Evolutionary conservation across 1,284 basidiomycete genomes (phyloP).

Genomic region (Clitocybe nebularis): DNA sequence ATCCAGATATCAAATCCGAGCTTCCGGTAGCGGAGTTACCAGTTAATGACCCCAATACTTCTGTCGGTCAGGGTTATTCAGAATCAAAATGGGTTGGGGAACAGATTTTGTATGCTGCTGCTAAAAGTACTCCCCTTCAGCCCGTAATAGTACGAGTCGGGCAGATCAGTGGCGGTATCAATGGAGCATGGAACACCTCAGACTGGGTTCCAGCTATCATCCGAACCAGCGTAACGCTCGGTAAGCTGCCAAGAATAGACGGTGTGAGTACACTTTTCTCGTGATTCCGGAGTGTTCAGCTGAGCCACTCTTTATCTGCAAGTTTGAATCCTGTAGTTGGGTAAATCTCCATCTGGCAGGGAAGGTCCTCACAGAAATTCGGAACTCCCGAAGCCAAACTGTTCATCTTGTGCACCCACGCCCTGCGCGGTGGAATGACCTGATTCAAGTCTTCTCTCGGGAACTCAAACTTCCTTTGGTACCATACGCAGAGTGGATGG

Average conservation of each 20-base stretch:
- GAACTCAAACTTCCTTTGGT: slow-evolving; percentile 3
- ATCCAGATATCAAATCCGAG: not conserved
- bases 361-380: slow-evolving; percentile 2
- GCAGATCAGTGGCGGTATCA: slow-evolving; percentile 28
- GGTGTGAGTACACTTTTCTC: slow-evolving; percentile 1
- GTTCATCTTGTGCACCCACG: slow-evolving; percentile 5
- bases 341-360: slow-evolving; percentile 2
- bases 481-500: slow-evolving; percentile 5
- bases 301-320: too few relatives aligned
- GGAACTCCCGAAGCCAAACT: not conserved
- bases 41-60: slow-evolving; percentile 6
- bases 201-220: slow-evolving; percentile 30
- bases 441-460: not conserved
- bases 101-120: slow-evolving; percentile 25
- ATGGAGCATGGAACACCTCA: slow-evolving; percentile 25
- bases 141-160: slow-evolving; percentile 30
- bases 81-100: slow-evolving; percentile 40
- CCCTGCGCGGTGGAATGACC: not conserved
- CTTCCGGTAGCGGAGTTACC: not conserved
- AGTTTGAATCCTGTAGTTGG: too few relatives aligned
- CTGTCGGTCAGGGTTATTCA: slow-evolving; percentile 27
- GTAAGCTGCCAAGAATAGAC: slow-evolving; percentile 6
- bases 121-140: slow-evolving; percentile 16
- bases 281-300: too few relatives aligned
- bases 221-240: slow-evolving; percentile 6